Base-by-base conservation (phyloP, 495 filamentous ascomycete genomes). In the Aspergillus ostianus region DNA sequence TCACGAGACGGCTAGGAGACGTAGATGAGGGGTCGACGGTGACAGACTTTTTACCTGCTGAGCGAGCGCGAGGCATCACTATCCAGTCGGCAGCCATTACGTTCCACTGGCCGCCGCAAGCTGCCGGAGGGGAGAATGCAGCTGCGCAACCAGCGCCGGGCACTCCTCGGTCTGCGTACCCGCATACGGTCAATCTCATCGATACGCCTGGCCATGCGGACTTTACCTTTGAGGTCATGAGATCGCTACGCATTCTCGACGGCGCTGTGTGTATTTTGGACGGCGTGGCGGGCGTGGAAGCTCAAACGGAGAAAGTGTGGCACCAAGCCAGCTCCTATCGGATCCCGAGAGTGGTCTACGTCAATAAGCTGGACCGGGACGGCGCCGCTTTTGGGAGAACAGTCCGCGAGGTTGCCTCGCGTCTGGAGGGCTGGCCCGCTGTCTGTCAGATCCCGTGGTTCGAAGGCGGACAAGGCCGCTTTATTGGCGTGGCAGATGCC, bases 281-380 rank as follows among this genome's bases (percentile, higher is more conserved):
- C 62, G 92, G 91, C 8, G 95, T 99, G 47, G 93, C 96, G 58
- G 95, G 95, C 2, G 94, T 99, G 19, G 95, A 99, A 70, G 93
- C 95, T 1, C 95, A 98, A 72, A 99, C 95, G 0, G 95, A 99
- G 72, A 88, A 96, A 63, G 95, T 99, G 6, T 99, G 95, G 94
- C 74, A 84, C 12, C 94, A 97, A 56, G 94, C 95, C 2, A 89
- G 86, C 53, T 84, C 84, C 10, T 96, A 94, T 64, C 80, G 77
- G 10, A 98, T 98, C 41, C 95, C 95, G 13, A 79, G 92, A 23
- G 83, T 98, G 29, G 80, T 96, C 49, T 99, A 88, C 60, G 82
- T 98, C 64, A 99, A 99, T 75, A 99, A 99, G 71, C 84, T 99
- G 13, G 95, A 99, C 67, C 87, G 95, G 36, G 91, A 95, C 60